Evolutionary conservation across 176 grass and related monocot species (phyloP), one percentile per base, ranked within the genome.

Genomic region (Luzula sylvatica): DNA sequence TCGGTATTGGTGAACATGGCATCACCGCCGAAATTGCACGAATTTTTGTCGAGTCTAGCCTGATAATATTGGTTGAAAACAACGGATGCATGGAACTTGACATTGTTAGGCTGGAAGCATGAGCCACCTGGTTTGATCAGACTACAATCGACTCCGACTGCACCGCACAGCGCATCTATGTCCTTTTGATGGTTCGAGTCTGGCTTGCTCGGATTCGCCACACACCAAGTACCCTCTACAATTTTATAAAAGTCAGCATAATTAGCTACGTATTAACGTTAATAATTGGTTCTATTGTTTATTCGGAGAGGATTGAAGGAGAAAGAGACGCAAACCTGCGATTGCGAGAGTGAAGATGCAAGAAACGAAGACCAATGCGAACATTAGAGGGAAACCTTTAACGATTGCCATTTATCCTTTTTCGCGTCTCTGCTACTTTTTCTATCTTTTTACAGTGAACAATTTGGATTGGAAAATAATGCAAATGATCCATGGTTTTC

Each of bases 41-140:
- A 77, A 43, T 69, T 87, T 0, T 69, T 65, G 7, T 35, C 19
- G 20, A 80, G 83, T 38, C 83, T 71, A 71, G 80, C 87, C 66
- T 85, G 83, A 74, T 88, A 95, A 67, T 95, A 95, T 58, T 78
- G 71, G 56, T 95, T 95, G 89, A 95, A 95, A 8, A 85, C 72
- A 47, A 63, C 83, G 21, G 89, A 88, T 0, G 83, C 89, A 43
- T 95, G 89, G 53, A 88, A 80, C 16, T 77, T 64, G 44, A 84
- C 44, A 12, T 77, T 88, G 50, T 95, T 75, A 21, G 83, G 80
- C 28, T 76, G 61, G 70, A 69, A 95, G 55, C 89, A 95, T 74
- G 44, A 78, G 22, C 80, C 89, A 24, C 89, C 89, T 0, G 27
- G 12, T 17, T 85, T 66, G 61, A 95, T 95, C 8, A 61, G 3